These are phyloP conservation scores for Inonotus hispidus DNA, from an alignment of 1,284 basidiomycete species.

Conservation along the genomic window DNA sequence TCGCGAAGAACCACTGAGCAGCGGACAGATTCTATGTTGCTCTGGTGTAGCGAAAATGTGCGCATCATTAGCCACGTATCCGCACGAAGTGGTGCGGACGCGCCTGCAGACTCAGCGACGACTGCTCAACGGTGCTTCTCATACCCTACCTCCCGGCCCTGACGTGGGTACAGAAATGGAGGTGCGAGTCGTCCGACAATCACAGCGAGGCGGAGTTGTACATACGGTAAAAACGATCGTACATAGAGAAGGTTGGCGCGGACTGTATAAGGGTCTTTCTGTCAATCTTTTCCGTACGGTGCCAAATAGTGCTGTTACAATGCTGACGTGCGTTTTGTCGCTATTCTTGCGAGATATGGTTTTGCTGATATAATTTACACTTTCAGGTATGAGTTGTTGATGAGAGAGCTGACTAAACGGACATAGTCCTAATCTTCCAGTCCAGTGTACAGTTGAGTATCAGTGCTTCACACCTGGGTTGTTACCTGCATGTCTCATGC, in stretches of 20 bases:
- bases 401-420: conserved; percentile 50
- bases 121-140: conserved; percentile 52
- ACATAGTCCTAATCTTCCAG: conserved; percentile 15
- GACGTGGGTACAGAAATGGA: conserved; percentile 12
- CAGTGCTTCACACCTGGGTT: not conserved
- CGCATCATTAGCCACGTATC: conserved; percentile 90
- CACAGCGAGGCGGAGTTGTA: conserved; percentile 56
- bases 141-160: conserved; percentile 26
- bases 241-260: conserved; percentile 77
- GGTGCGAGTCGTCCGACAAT: conserved; percentile 22
- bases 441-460: not conserved
- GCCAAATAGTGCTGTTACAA: conserved; percentile 89
- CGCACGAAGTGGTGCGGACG: conserved; percentile 93
- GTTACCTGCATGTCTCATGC: too few relatives aligned
- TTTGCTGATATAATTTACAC: not conserved
- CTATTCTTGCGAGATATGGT: not conserved
- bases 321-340: conserved; percentile 74
- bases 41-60: conserved; percentile 91
- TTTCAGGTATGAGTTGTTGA: conserved; percentile 58
- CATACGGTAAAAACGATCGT: conserved; percentile 72
- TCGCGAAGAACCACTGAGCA: conserved; percentile 55
- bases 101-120: conserved; percentile 81
- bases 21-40: conserved; percentile 74
- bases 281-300: conserved; percentile 90
- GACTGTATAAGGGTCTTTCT: conserved; percentile 85